These are phyloP conservation scores for Colletotrichum incanum DNA, from an alignment of 2,329 filamentous ascomycete species.

Conservation along the genomic window DNA sequence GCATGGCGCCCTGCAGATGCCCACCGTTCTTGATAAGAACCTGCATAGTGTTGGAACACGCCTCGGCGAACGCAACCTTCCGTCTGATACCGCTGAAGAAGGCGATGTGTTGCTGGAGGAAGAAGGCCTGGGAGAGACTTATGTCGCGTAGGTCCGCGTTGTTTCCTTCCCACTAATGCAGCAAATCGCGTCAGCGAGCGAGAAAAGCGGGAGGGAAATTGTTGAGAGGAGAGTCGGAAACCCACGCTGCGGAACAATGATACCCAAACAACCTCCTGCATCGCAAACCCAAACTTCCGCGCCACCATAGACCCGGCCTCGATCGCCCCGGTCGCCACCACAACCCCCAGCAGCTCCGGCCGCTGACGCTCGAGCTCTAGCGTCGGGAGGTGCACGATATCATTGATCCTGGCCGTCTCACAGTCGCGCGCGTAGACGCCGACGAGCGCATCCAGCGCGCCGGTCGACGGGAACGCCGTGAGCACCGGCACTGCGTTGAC, in stretches of 20 bases:
- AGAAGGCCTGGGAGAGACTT: slow-evolving; percentile 17
- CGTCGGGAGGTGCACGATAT: slow-evolving; percentile 25
- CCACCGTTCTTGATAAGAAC: slow-evolving; percentile 25
- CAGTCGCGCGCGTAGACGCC: background rate
- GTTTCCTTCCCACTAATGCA: slow-evolving; percentile 16
- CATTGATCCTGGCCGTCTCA: background rate
- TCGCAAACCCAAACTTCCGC: slow-evolving; percentile 9
- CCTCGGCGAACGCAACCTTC: slow-evolving; percentile 13
- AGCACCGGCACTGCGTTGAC: background rate
- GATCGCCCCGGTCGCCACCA: slow-evolving; percentile 3
- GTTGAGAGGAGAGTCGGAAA: too few species aligned
- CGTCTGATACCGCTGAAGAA: slow-evolving; percentile 18
- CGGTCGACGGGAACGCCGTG: background rate
- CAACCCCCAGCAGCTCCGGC: slow-evolving; percentile 5
- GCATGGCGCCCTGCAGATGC: background rate
- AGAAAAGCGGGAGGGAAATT: background rate
- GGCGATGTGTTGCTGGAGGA: slow-evolving; percentile 20
- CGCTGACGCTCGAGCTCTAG: background rate
- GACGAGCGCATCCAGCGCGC: slow-evolving; percentile 8
- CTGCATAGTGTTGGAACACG: slow-evolving; percentile 3
- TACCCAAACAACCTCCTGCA: slow-evolving; percentile 24
- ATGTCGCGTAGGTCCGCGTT: slow-evolving; percentile 11
- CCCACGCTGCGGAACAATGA: slow-evolving; percentile 17
- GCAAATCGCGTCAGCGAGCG: background rate
- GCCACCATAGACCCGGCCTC: background rate